Evolutionary conservation across 2,329 filamentous ascomycete species (phyloP).

Genomic region (Diplodia scrobiculata): DNA sequence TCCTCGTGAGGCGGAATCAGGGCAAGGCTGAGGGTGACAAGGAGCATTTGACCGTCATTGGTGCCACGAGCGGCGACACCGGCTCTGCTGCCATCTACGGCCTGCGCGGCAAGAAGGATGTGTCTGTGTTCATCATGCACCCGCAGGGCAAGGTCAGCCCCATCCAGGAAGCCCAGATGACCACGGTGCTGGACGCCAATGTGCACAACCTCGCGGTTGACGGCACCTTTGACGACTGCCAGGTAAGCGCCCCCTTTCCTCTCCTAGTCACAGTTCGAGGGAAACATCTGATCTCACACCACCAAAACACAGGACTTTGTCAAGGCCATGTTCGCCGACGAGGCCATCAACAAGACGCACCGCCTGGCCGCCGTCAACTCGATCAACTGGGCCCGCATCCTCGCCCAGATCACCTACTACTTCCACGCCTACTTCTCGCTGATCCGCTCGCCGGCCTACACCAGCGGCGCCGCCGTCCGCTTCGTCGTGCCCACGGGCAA

Average conservation of each 20-base stretch:
- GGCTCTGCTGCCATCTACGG: constrained; percentile 96
- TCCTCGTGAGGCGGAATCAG: constrained; percentile 71
- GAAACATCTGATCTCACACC: constrained; percentile 33
- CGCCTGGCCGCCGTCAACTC: constrained; percentile 93
- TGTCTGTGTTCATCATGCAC: constrained; percentile 92
- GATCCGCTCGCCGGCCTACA: constrained; percentile 61
- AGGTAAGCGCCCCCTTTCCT: constrained; percentile 53
- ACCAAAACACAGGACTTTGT: constrained; percentile 69
- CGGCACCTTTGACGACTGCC: constrained; percentile 95
- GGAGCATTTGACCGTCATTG: constrained; percentile 47
- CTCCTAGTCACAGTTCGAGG: not conserved
- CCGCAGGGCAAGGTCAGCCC: constrained; percentile 88
- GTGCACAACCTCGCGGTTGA: constrained; percentile 89
- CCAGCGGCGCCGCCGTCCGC: constrained; percentile 65
- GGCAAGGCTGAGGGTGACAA: constrained; percentile 68
- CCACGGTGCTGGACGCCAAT: constrained; percentile 83
- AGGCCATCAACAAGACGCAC: constrained; percentile 76
- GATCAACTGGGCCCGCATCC: constrained; percentile 93
- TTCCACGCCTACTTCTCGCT: constrained; percentile 92
- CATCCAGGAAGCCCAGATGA: constrained; percentile 97
- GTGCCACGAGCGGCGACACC: constrained; percentile 59
- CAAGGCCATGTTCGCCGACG: constrained; percentile 86
- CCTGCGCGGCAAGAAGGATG: constrained; percentile 91
- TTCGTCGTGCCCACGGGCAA: constrained; percentile 94
- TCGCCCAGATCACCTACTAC: constrained; percentile 97